These are phyloP conservation scores for Hymenoscyphus scutula DNA, from an alignment of 2,329 filamentous ascomycete genomes.

Conservation along the genomic window DNA sequence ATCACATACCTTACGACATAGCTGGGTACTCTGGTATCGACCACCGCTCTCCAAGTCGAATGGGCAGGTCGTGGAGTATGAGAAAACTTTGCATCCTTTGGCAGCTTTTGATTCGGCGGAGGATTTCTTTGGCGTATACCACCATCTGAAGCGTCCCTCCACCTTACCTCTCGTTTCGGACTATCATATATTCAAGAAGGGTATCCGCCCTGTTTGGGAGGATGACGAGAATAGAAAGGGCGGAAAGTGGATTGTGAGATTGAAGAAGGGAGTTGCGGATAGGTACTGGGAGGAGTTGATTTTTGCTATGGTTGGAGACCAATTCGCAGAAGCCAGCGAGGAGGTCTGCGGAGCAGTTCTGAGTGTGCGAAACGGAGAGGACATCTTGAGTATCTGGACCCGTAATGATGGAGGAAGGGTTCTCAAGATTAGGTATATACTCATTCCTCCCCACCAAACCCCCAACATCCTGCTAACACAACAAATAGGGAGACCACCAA, in stretches of 20 bases:
- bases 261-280: constrained; percentile 97
- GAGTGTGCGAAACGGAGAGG: constrained; percentile 91
- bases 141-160: constrained; percentile 86
- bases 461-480: constrained; percentile 18
- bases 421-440: constrained; percentile 84
- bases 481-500: constrained; percentile 84
- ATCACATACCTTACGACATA: constrained; percentile 69
- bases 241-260: constrained; percentile 93
- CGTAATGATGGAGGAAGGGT: constrained; percentile 89
- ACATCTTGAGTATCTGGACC: constrained; percentile 97
- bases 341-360: constrained; percentile 94
- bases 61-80: constrained; percentile 74
- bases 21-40: constrained; percentile 96
- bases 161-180: constrained; percentile 87
- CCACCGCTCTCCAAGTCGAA: constrained; percentile 96
- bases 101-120: constrained; percentile 79
- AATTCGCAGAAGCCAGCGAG: constrained; percentile 88
- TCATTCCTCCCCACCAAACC: constrained; percentile 14
- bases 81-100: constrained; percentile 89
- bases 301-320: constrained; percentile 86
- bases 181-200: constrained; percentile 97
- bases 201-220: constrained; percentile 96
- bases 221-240: constrained; percentile 95
- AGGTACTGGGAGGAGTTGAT: constrained; percentile 96
- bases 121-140: constrained; percentile 87